Conservation (phyloP, 192 early-diverging fungal genomes). For the Gamsiella multidivaricata region DNA sequence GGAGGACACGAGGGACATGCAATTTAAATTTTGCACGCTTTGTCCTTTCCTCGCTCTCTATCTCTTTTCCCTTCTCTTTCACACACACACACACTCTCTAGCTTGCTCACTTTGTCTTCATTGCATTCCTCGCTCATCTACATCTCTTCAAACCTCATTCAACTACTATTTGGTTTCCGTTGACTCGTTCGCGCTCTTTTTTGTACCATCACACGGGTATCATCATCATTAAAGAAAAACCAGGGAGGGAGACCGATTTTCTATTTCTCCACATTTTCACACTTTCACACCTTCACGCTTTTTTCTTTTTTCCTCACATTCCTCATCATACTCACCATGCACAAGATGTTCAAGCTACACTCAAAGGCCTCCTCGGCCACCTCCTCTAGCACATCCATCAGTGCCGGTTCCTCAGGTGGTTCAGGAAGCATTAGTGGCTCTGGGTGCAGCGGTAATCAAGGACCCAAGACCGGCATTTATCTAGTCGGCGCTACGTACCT, state of each 20-base stretch:
- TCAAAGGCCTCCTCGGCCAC: constrained; percentile 24
- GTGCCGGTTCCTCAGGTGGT: constrained; percentile 9
- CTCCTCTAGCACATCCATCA: constrained; percentile 23
- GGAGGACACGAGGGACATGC: too few relatives aligned
- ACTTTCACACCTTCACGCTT: not conserved
- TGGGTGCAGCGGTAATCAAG: not conserved
- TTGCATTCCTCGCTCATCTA: not conserved
- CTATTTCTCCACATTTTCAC: too few relatives aligned
- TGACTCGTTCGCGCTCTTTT: too few relatives aligned
- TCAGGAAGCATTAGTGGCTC: constrained; percentile 1
- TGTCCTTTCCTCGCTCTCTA: not conserved
- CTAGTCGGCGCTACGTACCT: constrained; percentile 68
- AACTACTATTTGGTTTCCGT: too few relatives aligned
- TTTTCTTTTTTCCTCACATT: not conserved
- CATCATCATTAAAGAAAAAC: too few relatives aligned
- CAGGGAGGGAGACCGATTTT: too few relatives aligned
- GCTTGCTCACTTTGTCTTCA: not conserved
- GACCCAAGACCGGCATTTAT: constrained; percentile 38
- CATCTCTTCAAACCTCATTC: too few relatives aligned
- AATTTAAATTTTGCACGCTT: not conserved
- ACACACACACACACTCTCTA: not conserved
- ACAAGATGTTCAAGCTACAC: constrained; percentile 35
- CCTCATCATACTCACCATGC: constrained; percentile 12
- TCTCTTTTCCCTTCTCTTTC: not conserved
- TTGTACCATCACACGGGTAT: too few relatives aligned